These are phyloP conservation scores for Ramaria sp. DNA, from an alignment of 768 basidiomycete species.

Conservation along the genomic window DNA sequence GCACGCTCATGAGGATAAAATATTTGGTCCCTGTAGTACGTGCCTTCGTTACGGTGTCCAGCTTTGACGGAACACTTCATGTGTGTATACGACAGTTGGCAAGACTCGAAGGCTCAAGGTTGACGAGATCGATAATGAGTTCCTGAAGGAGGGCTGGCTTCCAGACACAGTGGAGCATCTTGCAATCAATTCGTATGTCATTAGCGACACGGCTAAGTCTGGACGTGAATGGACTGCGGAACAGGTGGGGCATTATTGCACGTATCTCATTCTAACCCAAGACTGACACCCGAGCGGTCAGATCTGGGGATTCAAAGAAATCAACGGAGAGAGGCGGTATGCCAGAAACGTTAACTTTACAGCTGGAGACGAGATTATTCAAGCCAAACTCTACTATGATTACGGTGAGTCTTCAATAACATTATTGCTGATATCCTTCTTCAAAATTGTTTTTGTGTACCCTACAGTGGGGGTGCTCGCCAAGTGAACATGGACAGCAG, in stretches of 20 bases:
- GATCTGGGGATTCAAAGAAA: conserved; percentile 10
- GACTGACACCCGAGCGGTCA: background rate
- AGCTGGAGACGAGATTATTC: conserved; percentile 10
- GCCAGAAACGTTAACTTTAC: conserved; percentile 8
- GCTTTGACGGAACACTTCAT: background rate
- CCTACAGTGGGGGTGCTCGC: background rate
- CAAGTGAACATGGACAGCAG: background rate
- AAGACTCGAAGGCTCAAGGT: conserved; percentile 20
- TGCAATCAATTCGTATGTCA: conserved; percentile 4
- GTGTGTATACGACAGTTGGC: background rate
- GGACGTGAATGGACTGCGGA: conserved; percentile 4
- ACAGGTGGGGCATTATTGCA: background rate
- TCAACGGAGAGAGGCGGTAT: conserved; percentile 10
- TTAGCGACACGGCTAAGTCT: conserved; percentile 8
- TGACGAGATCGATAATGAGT: conserved; percentile 23
- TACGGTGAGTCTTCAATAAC: conserved; percentile 8
- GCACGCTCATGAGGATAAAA: conserved; percentile 4
- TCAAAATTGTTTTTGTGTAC: background rate
- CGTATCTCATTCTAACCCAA: background rate
- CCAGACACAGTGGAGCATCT: conserved; percentile 22
- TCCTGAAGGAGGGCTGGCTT: conserved; percentile 32
- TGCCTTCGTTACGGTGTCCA: background rate
- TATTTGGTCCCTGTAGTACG: conserved; percentile 3
- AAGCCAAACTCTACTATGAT: conserved; percentile 18
- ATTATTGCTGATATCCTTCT: background rate